Evolutionary conservation across 2,329 filamentous ascomycete genomes (phyloP).

Genomic region (Trichoderma endophyticum): DNA sequence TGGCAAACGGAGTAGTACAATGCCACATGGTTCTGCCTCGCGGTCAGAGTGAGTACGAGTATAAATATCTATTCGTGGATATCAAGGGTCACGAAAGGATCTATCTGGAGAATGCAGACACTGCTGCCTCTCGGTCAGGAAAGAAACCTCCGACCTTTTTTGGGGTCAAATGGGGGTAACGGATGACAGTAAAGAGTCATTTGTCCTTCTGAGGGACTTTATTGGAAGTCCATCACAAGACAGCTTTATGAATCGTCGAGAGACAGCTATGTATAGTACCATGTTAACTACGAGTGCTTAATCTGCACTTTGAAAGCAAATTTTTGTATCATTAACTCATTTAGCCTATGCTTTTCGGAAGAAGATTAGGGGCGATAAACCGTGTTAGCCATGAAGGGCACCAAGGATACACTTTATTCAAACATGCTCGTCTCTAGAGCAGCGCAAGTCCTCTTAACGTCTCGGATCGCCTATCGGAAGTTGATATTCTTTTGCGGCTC

Average conservation of each 20-base stretch:
- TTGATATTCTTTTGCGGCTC: background rate
- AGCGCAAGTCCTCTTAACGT: background rate
- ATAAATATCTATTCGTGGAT: slow-evolving; percentile 77
- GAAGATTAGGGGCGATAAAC: background rate
- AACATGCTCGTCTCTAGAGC: background rate
- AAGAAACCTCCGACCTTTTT: slow-evolving; percentile 54
- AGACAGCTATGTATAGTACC: background rate
- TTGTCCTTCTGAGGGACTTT: background rate
- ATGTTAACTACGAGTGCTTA: background rate
- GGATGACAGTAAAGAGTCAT: background rate
- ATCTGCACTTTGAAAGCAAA: background rate
- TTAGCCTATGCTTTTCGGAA: background rate
- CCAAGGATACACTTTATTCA: background rate
- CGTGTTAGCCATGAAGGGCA: background rate
- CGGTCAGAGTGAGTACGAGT: slow-evolving; percentile 67
- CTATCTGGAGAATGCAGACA: slow-evolving; percentile 62
- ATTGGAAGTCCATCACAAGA: background rate
- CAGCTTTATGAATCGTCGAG: background rate
- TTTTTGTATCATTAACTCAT: background rate
- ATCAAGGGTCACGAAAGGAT: slow-evolving; percentile 67
- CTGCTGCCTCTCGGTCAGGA: slow-evolving; percentile 32
- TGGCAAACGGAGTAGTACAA: slow-evolving; percentile 68
- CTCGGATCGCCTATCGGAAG: background rate
- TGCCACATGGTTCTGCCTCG: slow-evolving; percentile 72
- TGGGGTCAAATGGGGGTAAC: slow-evolving; percentile 55